phyloP scores from a whole-genome alignment of 176 grass and related monocot genomes.

The Typha latifolia region DNA sequence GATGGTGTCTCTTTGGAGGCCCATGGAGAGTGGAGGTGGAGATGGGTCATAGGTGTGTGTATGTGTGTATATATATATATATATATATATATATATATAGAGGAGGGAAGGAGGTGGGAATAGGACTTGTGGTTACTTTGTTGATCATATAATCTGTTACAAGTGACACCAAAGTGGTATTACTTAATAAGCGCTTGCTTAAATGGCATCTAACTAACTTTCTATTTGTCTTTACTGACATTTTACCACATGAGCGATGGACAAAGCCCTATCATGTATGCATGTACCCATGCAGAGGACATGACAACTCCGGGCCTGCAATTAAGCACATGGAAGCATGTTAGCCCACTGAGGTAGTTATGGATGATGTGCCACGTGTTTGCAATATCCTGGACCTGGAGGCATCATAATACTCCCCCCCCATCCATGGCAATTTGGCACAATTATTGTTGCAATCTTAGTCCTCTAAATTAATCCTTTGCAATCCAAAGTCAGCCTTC shows the following conservation, averaged over 20 bases:
- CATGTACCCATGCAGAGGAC: background rate
- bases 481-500: background rate
- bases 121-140: too few relatives aligned
- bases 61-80: too few relatives aligned
- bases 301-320: background rate
- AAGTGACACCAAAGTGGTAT: too few relatives aligned
- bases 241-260: too few relatives aligned
- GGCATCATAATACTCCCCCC: background rate
- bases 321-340: constrained; percentile 1
- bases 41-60: too few relatives aligned
- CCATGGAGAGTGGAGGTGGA: background rate
- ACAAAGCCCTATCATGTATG: background rate
- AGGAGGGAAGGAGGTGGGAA: too few relatives aligned
- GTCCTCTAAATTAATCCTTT: background rate
- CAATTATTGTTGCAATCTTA: background rate
- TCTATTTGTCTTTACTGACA: too few relatives aligned
- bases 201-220: too few relatives aligned
- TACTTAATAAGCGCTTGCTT: too few relatives aligned
- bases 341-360: background rate
- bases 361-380: background rate
- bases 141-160: too few relatives aligned
- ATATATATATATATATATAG: too few relatives aligned
- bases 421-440: background rate
- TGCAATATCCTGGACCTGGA: background rate
- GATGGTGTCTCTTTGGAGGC: background rate